Base-by-base conservation (phyloP, 1,139 yeast genomes). In the Taphrina populina region DNA sequence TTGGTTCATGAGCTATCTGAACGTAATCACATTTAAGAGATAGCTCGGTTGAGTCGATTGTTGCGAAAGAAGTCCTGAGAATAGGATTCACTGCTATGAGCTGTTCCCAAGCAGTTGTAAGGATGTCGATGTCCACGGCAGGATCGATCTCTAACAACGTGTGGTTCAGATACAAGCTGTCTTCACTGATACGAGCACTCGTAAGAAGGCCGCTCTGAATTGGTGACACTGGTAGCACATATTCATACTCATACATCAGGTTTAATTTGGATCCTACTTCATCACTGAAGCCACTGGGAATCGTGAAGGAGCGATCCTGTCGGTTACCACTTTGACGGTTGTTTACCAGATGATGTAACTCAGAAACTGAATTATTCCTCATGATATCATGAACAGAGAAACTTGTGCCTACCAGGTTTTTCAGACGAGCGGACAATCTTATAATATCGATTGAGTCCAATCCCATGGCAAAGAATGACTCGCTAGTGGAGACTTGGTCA, bases 391-490 rank as follows among this genome's bases (percentile, higher is more conserved):
- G 39, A 7, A 60, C 52, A 8, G 63, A 57, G 11, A 60, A 17
- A 3, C 23, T 17, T 1, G 59, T 20, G n/a, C 30, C 52, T 4
- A 45, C 21, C 21, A 37, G 37, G 17, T 21, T 30, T 26, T 19
- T 23, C 21, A 62, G 35, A 11, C 55, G 27, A 2, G 64, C 43
- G 1, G 64, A 58, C 10, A 62, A 46, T 30, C 54, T 43, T 13
- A 63, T 59, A 6, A 62, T 58, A 32, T 63, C 66, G 33, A 63
- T 62, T 26, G 64, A 61, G 40, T 63, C 66, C 21, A 63, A 34
- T 2, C 66, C 66, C 35, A 61, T 59, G 17, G 52, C 43, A 30
- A 62, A 60, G 23, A 63, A 59, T 4, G 63, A 53, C 8, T 46
- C 29, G 6, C 35, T 20, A 4, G 29, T 32, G 5, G 35, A 30